These are phyloP conservation scores for Picea glauca DNA, from an alignment of 75 land plant species.

Conservation along the genomic window DNA sequence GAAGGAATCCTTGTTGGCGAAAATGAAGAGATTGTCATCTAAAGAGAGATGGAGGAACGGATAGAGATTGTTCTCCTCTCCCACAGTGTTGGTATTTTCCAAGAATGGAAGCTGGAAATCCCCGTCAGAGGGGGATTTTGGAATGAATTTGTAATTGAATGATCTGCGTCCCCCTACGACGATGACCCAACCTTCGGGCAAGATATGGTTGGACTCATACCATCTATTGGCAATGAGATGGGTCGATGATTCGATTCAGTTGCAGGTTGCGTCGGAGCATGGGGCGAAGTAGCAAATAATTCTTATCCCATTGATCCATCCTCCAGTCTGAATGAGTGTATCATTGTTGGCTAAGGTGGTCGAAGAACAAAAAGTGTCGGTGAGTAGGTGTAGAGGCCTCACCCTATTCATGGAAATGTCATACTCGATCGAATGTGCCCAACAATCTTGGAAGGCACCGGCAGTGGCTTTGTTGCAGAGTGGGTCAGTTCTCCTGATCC, in stretches of 20 bases:
- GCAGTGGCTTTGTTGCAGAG: neutral
- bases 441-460: neutral
- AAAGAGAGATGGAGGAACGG: conserved; percentile 37
- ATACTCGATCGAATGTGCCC: conserved; percentile 31
- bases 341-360: no score
- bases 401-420: neutral
- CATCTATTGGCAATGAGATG: no score
- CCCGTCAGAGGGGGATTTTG: neutral
- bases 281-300: no score
- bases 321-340: no score
- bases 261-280: no score
- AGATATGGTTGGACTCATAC: no score
- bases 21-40: conserved; percentile 46
- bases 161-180: conserved; percentile 12
- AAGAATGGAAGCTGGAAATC: conserved; percentile 2
- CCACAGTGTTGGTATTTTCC: neutral
- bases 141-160: conserved; percentile 18
- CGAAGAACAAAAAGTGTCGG: no score
- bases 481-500: conserved; percentile 11
- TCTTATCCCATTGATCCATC: no score
- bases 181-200: neutral
- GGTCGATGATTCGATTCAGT: no score
- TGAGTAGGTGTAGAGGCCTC: neutral
- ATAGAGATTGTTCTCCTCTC: conserved; percentile 32
- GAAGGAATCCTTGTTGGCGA: conserved; percentile 57